These are phyloP conservation scores for Jamesozyma lodderae DNA, from an alignment of 805 yeast species.

Conservation along the genomic window DNA sequence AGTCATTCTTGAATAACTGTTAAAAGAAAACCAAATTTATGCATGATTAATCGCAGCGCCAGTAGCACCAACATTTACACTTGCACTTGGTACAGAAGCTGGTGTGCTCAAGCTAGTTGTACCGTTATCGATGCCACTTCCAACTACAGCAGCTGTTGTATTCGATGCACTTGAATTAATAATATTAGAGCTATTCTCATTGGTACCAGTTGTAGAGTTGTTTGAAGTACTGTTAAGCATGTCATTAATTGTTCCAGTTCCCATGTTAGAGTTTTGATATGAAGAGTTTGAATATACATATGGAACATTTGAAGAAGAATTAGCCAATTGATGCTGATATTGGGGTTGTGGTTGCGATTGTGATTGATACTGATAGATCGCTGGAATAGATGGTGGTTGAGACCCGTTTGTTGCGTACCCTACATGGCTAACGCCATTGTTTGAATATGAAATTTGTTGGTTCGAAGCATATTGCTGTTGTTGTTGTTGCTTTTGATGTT, in stretches of 20 bases:
- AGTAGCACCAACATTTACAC: neutral
- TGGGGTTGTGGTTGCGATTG: constrained; percentile 1
- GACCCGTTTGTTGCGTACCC: neutral
- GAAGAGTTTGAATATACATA: neutral
- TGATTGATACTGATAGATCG: constrained; percentile 5
- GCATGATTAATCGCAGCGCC: neutral
- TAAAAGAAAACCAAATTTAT: too few species aligned
- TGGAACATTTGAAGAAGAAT: neutral
- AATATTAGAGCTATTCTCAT: too few species aligned
- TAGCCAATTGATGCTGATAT: constrained; percentile 2
- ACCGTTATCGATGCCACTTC: neutral
- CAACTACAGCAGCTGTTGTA: neutral
- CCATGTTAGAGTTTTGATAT: neutral
- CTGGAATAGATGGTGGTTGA: constrained; percentile 1
- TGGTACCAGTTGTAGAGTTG: neutral
- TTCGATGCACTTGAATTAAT: neutral
- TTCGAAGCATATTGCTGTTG: neutral
- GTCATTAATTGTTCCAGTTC: neutral
- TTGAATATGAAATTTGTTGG: constrained; percentile 2
- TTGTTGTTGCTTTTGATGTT: too few species aligned
- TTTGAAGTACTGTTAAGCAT: neutral
- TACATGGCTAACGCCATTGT: neutral
- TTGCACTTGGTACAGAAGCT: neutral
- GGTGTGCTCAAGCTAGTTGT: neutral
- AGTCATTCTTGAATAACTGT: too few species aligned